A percentile compares a stretch with the other conserved stretches of the same genome.
Conservation (phyloP, 805 yeast genomes). For the Myxozyma udenii region DNA sequence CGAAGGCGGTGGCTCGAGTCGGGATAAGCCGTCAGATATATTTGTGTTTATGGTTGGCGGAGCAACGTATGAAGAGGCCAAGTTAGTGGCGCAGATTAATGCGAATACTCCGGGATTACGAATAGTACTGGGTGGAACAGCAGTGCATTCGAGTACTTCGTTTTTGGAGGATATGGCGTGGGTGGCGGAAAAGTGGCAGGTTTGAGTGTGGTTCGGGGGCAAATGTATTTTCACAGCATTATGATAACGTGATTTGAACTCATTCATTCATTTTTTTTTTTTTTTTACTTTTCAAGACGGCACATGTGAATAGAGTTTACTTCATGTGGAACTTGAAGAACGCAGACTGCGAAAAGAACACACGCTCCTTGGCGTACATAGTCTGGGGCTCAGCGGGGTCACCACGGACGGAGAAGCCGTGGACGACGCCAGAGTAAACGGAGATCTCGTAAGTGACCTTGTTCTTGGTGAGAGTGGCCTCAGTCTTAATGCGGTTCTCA, state of each 20-base stretch:
- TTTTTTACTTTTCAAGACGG: background rate
- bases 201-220: background rate
- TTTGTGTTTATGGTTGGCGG: constrained; percentile 67
- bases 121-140: constrained; percentile 77
- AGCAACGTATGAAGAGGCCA: constrained; percentile 85
- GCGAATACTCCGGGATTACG: constrained; percentile 53
- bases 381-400: constrained; percentile 23
- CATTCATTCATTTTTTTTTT: background rate
- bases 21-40: constrained; percentile 40
- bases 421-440: constrained; percentile 60
- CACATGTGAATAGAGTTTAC: constrained; percentile 3
- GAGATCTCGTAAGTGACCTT: constrained; percentile 59
- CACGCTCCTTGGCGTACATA: constrained; percentile 28
- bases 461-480: constrained; percentile 52
- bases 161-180: constrained; percentile 43
- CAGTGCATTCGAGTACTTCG: constrained; percentile 48
- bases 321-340: constrained; percentile 22
- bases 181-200: constrained; percentile 42
- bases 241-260: background rate
- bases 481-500: constrained; percentile 63
- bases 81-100: constrained; percentile 72
- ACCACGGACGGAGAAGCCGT: constrained; percentile 64
- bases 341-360: constrained; percentile 17
- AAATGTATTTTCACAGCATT: background rate
- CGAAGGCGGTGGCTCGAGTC: constrained; percentile 38